Evolutionary conservation across 1,284 basidiomycete genomes (phyloP).

Genomic region (Austroboletus novae-zelandiae): DNA sequence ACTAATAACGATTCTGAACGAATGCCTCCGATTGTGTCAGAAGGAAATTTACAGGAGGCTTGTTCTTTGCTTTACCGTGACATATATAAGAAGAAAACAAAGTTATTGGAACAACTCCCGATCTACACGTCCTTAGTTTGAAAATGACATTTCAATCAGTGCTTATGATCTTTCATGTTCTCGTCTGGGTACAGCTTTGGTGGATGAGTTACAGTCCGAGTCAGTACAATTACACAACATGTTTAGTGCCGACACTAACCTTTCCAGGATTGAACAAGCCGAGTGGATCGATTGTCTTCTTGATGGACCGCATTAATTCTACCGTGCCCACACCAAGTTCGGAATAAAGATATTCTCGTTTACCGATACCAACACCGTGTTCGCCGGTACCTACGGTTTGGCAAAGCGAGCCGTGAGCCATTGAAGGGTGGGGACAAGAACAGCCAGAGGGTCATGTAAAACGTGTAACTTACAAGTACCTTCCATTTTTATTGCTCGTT

Average conservation of each 20-base stretch:
- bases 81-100: too few species aligned
- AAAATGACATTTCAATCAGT: conserved; percentile 1
- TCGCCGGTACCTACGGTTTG: conserved; percentile 69
- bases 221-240: neutral
- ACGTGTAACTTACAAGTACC: conserved; percentile 59
- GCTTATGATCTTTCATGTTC: conserved; percentile 19
- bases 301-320: conserved; percentile 81
- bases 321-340: conserved; percentile 85
- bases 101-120: too few species aligned
- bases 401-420: neutral
- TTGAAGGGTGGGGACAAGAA: neutral
- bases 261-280: conserved; percentile 86
- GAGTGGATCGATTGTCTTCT: conserved; percentile 72
- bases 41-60: too few species aligned
- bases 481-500: conserved; percentile 70
- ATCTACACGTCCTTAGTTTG: too few species aligned
- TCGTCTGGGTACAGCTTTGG: conserved; percentile 26
- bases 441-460: neutral
- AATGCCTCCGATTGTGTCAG: too few species aligned
- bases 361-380: conserved; percentile 88
- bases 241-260: conserved; percentile 36
- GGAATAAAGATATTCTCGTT: conserved; percentile 68
- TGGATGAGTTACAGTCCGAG: neutral
- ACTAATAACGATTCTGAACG: too few species aligned
- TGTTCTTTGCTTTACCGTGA: too few species aligned